Percentiles rank a stretch among this genome's conserved stretches.
phyloP scores from a whole-genome alignment of 345 rosid species.

The Hibiscus trionum region DNA sequence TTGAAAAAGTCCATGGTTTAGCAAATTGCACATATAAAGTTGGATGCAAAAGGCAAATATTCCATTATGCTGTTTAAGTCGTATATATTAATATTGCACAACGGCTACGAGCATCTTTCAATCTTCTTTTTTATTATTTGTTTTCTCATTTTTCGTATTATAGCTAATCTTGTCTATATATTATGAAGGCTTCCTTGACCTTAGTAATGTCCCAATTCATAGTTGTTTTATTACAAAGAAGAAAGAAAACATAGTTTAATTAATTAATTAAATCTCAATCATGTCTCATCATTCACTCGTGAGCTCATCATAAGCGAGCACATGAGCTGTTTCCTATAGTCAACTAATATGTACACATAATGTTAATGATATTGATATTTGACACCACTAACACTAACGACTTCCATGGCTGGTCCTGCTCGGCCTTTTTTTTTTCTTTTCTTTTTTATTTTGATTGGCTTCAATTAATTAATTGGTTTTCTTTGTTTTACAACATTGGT shows the following conservation, averaged over 20 bases:
- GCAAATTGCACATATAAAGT: slow-evolving; percentile 6
- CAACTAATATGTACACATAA: slow-evolving; percentile 21
- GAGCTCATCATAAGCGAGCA: slow-evolving; percentile 47
- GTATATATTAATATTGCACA: slow-evolving; percentile 2
- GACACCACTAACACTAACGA: not conserved
- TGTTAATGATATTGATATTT: slow-evolving; percentile 1
- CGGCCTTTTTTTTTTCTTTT: not conserved
- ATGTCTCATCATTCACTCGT: slow-evolving; percentile 29
- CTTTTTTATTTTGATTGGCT: not conserved
- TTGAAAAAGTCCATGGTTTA: not conserved
- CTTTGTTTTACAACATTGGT: not conserved
- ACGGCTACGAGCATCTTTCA: slow-evolving; percentile 23
- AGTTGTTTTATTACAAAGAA: not conserved
- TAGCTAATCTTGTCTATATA: slow-evolving; percentile 22
- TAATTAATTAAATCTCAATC: slow-evolving; percentile 12
- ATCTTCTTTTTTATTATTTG: not conserved
- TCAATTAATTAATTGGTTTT: not conserved
- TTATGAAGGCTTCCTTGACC: slow-evolving; percentile 36
- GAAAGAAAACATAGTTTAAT: slow-evolving; percentile 11
- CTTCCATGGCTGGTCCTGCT: slow-evolving; percentile 10
- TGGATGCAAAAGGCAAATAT: slow-evolving; percentile 22
- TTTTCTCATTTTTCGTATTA: not conserved
- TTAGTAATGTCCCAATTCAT: slow-evolving; percentile 33
- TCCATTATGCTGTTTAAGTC: slow-evolving; percentile 9
- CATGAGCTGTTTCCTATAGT: slow-evolving; percentile 44